phyloP scores from a whole-genome alignment of 352 stramenopile species.

The Pythium vanterpoolii region DNA sequence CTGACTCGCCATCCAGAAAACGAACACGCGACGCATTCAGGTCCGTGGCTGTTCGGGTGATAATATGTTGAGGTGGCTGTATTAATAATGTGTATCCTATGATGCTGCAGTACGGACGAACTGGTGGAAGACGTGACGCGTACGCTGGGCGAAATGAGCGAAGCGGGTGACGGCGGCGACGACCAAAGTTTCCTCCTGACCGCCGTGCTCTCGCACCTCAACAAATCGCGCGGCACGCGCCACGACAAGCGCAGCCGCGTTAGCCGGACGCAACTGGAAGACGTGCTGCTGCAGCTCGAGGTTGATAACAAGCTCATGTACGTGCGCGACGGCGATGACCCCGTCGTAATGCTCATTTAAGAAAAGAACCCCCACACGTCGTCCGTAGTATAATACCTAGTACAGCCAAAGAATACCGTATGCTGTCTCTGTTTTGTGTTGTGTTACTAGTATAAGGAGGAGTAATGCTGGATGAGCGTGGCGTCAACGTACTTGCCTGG shows the following conservation, averaged over 20 bases:
- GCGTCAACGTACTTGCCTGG: too few species aligned
- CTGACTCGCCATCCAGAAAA: slow-evolving; percentile 48
- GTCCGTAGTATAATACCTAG: slow-evolving; percentile 23
- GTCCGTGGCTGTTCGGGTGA: slow-evolving; percentile 31
- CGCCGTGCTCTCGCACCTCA: slow-evolving; percentile 56
- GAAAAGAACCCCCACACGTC: slow-evolving; percentile 1
- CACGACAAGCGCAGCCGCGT: slow-evolving; percentile 24
- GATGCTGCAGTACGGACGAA: slow-evolving; percentile 37
- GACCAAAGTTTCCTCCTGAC: slow-evolving; percentile 61
- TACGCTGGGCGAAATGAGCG: slow-evolving; percentile 58
- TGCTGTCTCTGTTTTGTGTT: too few species aligned
- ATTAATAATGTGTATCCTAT: background rate
- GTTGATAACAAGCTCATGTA: slow-evolving; percentile 91
- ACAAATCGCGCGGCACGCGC: slow-evolving; percentile 32
- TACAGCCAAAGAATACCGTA: background rate
- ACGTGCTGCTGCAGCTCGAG: slow-evolving; percentile 70
- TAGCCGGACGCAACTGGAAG: slow-evolving; percentile 54
- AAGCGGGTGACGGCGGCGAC: slow-evolving; percentile 38
- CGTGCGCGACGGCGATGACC: slow-evolving; percentile 75
- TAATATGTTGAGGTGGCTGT: background rate
- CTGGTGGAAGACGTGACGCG: slow-evolving; percentile 63
- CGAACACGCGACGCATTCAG: slow-evolving; percentile 59
- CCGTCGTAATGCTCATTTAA: slow-evolving; percentile 87
- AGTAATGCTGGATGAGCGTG: too few species aligned
- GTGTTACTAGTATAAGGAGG: too few species aligned